phyloP scores from a whole-genome alignment of 257 asterid species.

The Gentiana macrophylla region DNA sequence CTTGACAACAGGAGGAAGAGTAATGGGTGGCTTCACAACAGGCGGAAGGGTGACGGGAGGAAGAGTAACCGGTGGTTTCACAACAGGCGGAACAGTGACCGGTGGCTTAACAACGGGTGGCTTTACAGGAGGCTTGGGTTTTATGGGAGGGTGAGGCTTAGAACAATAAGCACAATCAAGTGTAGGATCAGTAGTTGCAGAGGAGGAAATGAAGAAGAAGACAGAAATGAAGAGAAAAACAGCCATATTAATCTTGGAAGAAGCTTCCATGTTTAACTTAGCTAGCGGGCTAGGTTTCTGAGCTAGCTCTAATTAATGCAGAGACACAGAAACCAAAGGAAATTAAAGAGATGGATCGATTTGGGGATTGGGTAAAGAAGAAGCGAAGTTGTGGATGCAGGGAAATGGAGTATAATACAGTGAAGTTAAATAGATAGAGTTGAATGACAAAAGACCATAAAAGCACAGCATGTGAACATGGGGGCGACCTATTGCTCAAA shows the following conservation, averaged over 20 bases:
- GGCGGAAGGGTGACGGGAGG: neutral
- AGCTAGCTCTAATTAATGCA: too few relatives aligned
- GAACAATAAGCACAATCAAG: constrained; percentile 25
- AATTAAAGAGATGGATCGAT: neutral
- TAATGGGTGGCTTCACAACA: too few relatives aligned
- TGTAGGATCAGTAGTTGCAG: constrained; percentile 33
- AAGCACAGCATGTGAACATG: constrained; percentile 58
- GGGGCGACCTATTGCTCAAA: constrained; percentile 18
- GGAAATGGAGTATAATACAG: neutral
- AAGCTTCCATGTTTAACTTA: constrained; percentile 40
- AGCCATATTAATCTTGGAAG: constrained; percentile 28
- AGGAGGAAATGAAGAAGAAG: constrained; percentile 35
- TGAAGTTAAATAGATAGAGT: constrained; percentile 15
- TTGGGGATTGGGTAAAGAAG: too few relatives aligned
- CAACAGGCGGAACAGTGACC: too few relatives aligned
- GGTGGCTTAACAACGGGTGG: too few relatives aligned
- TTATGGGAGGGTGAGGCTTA: neutral
- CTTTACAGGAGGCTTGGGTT: neutral
- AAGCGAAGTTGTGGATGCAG: too few relatives aligned
- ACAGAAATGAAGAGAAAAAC: constrained; percentile 44
- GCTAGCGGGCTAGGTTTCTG: too few relatives aligned
- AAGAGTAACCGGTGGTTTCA: neutral
- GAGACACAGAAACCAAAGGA: too few relatives aligned
- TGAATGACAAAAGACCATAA: constrained; percentile 19
- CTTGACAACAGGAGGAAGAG: neutral